These are phyloP conservation scores for Paracoccidioides lutzii DNA, from an alignment of 2,329 filamentous ascomycete genomes.

Conservation along the genomic window DNA sequence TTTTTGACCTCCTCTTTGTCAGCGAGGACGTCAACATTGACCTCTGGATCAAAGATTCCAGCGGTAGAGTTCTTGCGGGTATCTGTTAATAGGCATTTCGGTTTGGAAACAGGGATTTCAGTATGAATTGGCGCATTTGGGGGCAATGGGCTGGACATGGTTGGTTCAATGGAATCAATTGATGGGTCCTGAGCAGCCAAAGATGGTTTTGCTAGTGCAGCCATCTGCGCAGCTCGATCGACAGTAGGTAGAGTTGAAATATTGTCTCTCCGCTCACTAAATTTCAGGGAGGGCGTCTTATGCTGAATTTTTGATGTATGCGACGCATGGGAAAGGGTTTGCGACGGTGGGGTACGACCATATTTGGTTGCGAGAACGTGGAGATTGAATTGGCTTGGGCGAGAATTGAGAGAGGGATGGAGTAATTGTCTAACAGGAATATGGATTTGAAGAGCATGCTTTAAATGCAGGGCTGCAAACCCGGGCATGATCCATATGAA, in stretches of 20 bases:
- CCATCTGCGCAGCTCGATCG: background rate
- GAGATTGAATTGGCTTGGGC: background rate
- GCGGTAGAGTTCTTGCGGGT: constrained; percentile 1
- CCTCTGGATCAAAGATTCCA: constrained; percentile 38
- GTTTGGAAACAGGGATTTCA: background rate
- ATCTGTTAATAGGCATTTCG: background rate
- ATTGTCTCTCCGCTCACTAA: background rate
- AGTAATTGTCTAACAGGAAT: background rate
- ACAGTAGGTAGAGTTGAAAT: background rate
- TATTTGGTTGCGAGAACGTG: background rate
- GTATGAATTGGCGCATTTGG: background rate
- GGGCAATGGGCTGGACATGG: background rate
- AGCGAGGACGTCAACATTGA: constrained; percentile 38
- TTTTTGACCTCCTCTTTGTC: constrained; percentile 47
- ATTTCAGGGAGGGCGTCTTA: background rate
- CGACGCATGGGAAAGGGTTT: background rate
- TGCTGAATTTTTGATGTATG: background rate
- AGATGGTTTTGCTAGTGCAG: background rate
- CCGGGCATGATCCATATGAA: background rate
- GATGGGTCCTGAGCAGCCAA: background rate
- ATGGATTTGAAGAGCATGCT: background rate
- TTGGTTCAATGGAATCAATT: background rate
- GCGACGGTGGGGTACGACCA: background rate
- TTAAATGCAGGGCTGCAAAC: background rate
- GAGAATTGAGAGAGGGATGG: background rate